Base-by-base conservation (phyloP, 129 eudicot genomes). In the Pseudognaphalium luteoalbum region DNA sequence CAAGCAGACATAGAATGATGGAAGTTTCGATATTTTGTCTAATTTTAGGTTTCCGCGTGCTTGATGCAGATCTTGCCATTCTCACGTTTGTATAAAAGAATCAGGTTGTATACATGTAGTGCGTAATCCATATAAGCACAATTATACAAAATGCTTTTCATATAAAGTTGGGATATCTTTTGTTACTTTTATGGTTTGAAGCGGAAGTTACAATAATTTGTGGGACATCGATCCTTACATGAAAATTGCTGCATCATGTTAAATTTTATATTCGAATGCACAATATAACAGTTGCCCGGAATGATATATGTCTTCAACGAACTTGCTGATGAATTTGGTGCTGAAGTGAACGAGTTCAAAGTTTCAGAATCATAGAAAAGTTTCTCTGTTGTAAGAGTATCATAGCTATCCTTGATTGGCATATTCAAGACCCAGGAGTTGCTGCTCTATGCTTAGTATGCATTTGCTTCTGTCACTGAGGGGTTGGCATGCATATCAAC, bases 61-160 rank as follows among this genome's bases (percentile, higher is more conserved):
- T 47, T 1, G 14, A 61, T 16, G 57, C 60, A 60, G 69, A 29
- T 61, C 37, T 39, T 73, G n/a, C 7, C 35, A 57, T 29, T 62
- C 17, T 63, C 47, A 56, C 51, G 67, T 14, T 20, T 74, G 42
- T 80, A 63, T 68, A 74, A 71, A 80, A 39, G 74, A 66, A 64
- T 71, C 71, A 30, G 54, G 64, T 78, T 34, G 34, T 60, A 60
- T 61, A 78, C 72, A 60, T 71, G 64, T 78, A 74, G 28, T 57
- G 62, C 28, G 7, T 79, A 62, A 63, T 61, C 58, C 66, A 21
- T 47, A 71, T 71, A 78, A 70, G 59, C 37, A 61, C 77, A 50
- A 7, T 57, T 14, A 47, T 47, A 47, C 54, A 14, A 6, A 4
- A 12, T 14, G 17, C 0, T 47, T 25, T 47, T 12, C 5, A 47